These are phyloP conservation scores for Adansonia grandidieri DNA, from an alignment of 441 rosid genomes.

Conservation along the genomic window DNA sequence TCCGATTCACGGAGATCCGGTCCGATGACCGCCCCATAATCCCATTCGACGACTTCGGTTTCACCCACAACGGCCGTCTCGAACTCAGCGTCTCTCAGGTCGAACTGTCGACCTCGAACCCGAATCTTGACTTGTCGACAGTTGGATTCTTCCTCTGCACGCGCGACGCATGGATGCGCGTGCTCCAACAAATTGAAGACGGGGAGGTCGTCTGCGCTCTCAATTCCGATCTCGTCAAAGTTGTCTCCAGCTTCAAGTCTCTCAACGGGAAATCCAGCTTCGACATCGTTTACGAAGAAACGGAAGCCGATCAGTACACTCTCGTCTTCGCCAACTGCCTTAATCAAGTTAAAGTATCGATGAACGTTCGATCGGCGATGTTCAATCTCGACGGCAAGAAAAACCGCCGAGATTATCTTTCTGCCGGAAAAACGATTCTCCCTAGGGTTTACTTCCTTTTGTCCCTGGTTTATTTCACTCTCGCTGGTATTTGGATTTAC, in stretches of 20 bases:
- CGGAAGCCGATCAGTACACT: slow-evolving; percentile 75
- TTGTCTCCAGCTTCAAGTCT: slow-evolving; percentile 62
- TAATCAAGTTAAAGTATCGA: slow-evolving; percentile 54
- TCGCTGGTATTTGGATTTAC: slow-evolving; percentile 73
- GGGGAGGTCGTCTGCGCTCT: slow-evolving; percentile 72
- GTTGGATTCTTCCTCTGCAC: slow-evolving; percentile 94
- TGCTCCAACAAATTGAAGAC: slow-evolving; percentile 76
- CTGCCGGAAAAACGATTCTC: slow-evolving; percentile 74
- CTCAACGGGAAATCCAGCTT: slow-evolving; percentile 38
- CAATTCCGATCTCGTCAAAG: slow-evolving; percentile 61
- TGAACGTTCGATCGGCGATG: slow-evolving; percentile 80
- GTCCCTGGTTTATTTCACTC: slow-evolving; percentile 57
- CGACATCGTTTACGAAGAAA: slow-evolving; percentile 33
- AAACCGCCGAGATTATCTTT: slow-evolving; percentile 66
- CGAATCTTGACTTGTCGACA: slow-evolving; percentile 61
- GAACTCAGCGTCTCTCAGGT: slow-evolving; percentile 66
- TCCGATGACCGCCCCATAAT: slow-evolving; percentile 66
- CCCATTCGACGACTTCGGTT: slow-evolving; percentile 81
- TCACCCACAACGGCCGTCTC: slow-evolving; percentile 81
- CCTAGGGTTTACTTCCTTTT: slow-evolving; percentile 78
- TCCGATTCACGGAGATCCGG: slow-evolving; percentile 72
- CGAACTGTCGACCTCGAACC: slow-evolving; percentile 52
- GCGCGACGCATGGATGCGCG: slow-evolving; percentile 77
- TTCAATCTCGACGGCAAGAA: slow-evolving; percentile 71
- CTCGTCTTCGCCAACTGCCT: slow-evolving; percentile 86